Evolutionary conservation across 768 basidiomycete genomes (phyloP).

Genomic region (Pisolithus albus): DNA sequence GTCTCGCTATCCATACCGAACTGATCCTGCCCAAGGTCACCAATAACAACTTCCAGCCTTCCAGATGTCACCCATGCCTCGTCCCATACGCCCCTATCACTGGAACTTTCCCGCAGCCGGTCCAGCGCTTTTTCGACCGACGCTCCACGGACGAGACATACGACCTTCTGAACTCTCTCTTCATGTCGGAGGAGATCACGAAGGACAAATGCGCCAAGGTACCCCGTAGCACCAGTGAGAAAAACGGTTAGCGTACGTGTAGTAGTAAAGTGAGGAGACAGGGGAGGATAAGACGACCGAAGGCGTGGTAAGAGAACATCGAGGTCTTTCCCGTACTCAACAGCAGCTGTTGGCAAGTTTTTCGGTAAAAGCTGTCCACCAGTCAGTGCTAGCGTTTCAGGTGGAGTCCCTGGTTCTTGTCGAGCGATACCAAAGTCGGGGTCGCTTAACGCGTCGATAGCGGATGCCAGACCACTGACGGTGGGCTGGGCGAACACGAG

Average conservation of each 20-base stretch:
- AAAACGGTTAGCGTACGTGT: slow-evolving; percentile 67
- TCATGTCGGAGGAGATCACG: slow-evolving; percentile 63
- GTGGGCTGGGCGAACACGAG: slow-evolving; percentile 90
- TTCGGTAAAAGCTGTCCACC: slow-evolving; percentile 8
- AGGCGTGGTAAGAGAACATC: slow-evolving; percentile 54
- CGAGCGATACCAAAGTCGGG: slow-evolving; percentile 71
- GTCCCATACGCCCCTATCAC: slow-evolving; percentile 83
- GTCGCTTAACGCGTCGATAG: slow-evolving; percentile 68
- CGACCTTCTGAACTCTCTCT: slow-evolving; percentile 71
- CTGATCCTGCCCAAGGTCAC: slow-evolving; percentile 69
- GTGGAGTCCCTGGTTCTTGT: slow-evolving; percentile 19
- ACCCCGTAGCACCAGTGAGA: slow-evolving; percentile 95
- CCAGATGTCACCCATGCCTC: slow-evolving; percentile 68
- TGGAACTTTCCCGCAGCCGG: slow-evolving; percentile 64
- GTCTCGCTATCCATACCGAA: slow-evolving; percentile 63
- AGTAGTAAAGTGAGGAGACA: slow-evolving; percentile 48
- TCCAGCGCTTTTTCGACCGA: slow-evolving; percentile 52
- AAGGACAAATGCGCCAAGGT: slow-evolving; percentile 90
- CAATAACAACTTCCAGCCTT: slow-evolving; percentile 71
- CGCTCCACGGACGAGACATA: slow-evolving; percentile 84
- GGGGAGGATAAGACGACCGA: slow-evolving; percentile 51
- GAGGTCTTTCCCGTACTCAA: slow-evolving; percentile 78
- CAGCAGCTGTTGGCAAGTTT: slow-evolving; percentile 23
- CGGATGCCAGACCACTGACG: slow-evolving; percentile 64
- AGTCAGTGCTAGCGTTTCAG: slow-evolving; percentile 13